Evolutionary conservation across 345 rosid genomes (phyloP).

Genomic region (Linum lewisii): DNA sequence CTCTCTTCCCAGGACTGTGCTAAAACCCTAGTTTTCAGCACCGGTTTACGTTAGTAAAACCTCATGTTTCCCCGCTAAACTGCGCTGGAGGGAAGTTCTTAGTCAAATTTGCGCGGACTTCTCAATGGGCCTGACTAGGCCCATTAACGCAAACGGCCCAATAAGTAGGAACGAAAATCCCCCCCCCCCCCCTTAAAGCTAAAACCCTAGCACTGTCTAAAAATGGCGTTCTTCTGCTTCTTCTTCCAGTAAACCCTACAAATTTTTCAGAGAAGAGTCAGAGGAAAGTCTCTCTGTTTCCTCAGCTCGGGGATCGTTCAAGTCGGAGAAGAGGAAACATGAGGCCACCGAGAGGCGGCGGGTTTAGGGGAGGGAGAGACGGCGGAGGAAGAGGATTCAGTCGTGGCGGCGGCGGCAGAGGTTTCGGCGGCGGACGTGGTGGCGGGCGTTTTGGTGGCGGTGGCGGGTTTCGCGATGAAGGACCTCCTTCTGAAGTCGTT

Average conservation of each 20-base stretch:
- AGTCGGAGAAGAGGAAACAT: neutral
- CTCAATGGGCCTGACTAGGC: neutral
- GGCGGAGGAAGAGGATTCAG: slow-evolving; percentile 7
- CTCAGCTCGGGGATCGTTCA: neutral
- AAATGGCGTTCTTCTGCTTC: neutral
- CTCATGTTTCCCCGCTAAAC: neutral
- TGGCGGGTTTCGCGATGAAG: slow-evolving; percentile 52
- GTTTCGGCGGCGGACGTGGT: slow-evolving; percentile 10
- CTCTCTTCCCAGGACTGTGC: neutral
- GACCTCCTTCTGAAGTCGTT: slow-evolving; percentile 83
- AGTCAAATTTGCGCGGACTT: neutral
- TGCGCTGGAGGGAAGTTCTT: neutral
- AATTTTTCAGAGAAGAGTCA: neutral
- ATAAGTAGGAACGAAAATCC: neutral
- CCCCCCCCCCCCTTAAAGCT: too few species aligned
- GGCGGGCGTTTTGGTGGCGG: slow-evolving; percentile 22
- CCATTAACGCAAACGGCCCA: neutral
- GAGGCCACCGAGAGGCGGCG: slow-evolving; percentile 24
- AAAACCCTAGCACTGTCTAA: neutral
- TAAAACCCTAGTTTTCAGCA: neutral
- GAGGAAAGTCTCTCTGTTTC: neutral
- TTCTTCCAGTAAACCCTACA: neutral
- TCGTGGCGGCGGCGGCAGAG: slow-evolving; percentile 9
- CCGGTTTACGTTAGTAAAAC: neutral
- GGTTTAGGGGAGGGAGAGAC: slow-evolving; percentile 14